Conservation (phyloP, 805 yeast species). For the Geotrichum ghanense region DNA sequence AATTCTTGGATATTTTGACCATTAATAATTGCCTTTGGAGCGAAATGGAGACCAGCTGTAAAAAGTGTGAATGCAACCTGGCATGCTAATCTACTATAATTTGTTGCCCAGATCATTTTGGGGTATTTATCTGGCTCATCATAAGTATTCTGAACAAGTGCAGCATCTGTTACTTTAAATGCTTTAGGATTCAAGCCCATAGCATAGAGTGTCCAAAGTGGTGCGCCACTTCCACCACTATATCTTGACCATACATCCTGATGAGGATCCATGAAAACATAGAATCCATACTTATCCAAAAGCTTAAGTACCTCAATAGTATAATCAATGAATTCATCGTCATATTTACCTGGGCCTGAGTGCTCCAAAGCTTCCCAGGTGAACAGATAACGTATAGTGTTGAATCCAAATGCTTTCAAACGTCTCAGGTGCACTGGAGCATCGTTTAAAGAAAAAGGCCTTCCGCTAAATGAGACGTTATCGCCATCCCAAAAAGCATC, state of each 20-base stretch:
- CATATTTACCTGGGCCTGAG: conserved; percentile 73
- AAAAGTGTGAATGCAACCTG: conserved; percentile 78
- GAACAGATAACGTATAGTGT: conserved; percentile 60
- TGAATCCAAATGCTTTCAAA: conserved; percentile 73
- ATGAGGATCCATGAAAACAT: conserved; percentile 77
- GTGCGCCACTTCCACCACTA: conserved; percentile 89
- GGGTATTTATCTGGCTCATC: conserved; percentile 41
- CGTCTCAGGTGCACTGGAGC: conserved; percentile 58
- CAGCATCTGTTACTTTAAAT: conserved; percentile 64
- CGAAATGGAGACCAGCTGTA: conserved; percentile 64
- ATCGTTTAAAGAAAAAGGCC: conserved; percentile 69
- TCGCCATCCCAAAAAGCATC: conserved; percentile 54
- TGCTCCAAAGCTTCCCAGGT: conserved; percentile 95
- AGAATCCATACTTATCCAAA: conserved; percentile 50
- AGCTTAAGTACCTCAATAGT: conserved; percentile 50
- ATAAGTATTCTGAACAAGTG: conserved; percentile 52
- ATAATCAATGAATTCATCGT: conserved; percentile 61
- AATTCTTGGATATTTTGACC: conserved; percentile 69
- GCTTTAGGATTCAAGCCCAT: conserved; percentile 72
- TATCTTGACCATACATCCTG: conserved; percentile 92
- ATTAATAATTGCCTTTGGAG: conserved; percentile 63
- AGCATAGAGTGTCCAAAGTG: conserved; percentile 83
- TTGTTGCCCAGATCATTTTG: conserved; percentile 90
- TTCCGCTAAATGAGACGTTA: conserved; percentile 65
- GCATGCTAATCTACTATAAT: conserved; percentile 64